A percentile compares a stretch with the other conserved stretches of the same genome.
These are phyloP conservation scores for Myxozyma udenii DNA, from an alignment of 805 yeast species.

Conservation along the genomic window DNA sequence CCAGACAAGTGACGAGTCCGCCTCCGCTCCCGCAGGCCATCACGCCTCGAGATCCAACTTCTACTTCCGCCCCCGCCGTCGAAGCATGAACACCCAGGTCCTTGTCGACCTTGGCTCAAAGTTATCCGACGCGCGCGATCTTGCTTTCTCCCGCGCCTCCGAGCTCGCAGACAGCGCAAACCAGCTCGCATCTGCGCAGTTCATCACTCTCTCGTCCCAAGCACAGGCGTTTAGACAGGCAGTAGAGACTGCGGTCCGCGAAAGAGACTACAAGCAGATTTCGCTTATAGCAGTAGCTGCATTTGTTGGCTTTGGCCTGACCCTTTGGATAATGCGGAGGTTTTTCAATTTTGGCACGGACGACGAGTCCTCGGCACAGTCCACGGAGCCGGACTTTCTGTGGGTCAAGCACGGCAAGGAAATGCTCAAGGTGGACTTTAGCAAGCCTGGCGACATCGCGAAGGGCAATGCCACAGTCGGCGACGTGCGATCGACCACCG, in stretches of 20 bases:
- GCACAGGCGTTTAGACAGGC: no score
- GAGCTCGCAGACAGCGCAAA: no score
- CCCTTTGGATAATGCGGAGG: conserved; percentile 8
- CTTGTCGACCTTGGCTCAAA: no score
- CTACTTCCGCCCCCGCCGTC: no score
- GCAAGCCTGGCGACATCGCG: conserved; percentile 27
- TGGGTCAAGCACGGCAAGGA: conserved; percentile 26
- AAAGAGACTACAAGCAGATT: background rate
- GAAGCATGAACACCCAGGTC: no score
- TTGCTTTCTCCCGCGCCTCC: no score
- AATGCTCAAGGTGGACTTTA: conserved; percentile 24
- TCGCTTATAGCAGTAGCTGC: background rate
- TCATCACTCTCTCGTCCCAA: no score
- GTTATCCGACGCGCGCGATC: no score
- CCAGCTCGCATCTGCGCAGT: no score
- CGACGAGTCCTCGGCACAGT: conserved; percentile 4
- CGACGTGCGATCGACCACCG: conserved; percentile 29
- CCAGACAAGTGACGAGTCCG: no score
- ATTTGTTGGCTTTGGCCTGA: conserved; percentile 1
- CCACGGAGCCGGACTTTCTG: conserved; percentile 18
- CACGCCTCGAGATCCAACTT: no score
- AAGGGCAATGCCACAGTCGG: conserved; percentile 30
- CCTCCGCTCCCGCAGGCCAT: no score
- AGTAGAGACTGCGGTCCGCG: background rate
- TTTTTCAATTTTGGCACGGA: conserved; percentile 21